These are phyloP conservation scores for Collybia nuda DNA, from an alignment of 768 basidiomycete genomes.

Conservation along the genomic window DNA sequence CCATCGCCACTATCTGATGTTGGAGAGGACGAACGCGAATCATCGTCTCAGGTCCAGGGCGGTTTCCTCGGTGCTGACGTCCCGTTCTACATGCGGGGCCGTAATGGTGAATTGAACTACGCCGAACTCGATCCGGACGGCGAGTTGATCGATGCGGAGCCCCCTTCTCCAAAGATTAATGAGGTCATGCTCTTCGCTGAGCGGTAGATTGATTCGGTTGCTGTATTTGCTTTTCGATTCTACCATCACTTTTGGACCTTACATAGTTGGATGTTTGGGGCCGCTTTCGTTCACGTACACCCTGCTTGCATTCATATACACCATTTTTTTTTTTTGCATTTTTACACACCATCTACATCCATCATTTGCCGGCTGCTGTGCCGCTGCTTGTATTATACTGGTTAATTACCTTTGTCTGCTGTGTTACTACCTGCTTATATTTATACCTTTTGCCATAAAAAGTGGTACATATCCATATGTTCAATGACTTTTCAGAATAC, in stretches of 20 bases:
- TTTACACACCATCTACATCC: not conserved
- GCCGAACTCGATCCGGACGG: conserved; percentile 43
- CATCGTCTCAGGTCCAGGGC: conserved; percentile 5
- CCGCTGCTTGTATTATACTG: not conserved
- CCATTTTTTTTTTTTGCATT: not conserved
- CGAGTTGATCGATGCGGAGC: conserved; percentile 28
- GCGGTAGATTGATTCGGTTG: conserved; percentile 26
- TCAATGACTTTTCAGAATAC: no score
- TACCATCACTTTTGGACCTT: not conserved
- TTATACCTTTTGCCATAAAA: not conserved
- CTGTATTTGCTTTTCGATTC: not conserved
- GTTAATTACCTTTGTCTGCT: not conserved
- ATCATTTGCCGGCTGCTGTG: not conserved
- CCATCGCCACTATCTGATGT: conserved; percentile 34
- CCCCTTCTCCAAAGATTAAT: conserved; percentile 41
- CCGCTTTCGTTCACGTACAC: not conserved
- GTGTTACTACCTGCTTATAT: not conserved
- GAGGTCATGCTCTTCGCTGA: conserved; percentile 45
- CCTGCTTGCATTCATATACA: not conserved
- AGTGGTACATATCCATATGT: no score
- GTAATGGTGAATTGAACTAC: conserved; percentile 6
- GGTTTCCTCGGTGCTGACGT: conserved; percentile 5
- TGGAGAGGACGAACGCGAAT: conserved; percentile 20
- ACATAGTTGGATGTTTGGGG: no score
- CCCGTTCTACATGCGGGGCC: conserved; percentile 4